Evolutionary conservation across 129 eudicot species (phyloP).

Genomic region (Daucus carota): DNA sequence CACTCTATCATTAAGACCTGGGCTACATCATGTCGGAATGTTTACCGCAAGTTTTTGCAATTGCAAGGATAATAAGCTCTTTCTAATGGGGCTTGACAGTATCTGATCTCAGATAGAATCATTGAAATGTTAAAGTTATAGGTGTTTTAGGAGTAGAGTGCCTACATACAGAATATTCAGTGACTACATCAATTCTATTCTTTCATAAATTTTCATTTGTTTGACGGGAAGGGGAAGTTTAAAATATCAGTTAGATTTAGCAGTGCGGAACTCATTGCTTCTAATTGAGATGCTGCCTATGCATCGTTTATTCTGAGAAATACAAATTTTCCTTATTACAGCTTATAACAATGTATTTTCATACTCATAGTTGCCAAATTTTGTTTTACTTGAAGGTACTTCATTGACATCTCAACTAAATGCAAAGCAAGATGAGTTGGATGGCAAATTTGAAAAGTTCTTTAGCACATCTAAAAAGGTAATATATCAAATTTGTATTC

Average conservation of each 20-base stretch:
- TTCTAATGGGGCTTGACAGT: background rate
- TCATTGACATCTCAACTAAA: constrained; percentile 45
- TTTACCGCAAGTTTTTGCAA: background rate
- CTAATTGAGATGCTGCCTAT: background rate
- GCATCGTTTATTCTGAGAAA: background rate
- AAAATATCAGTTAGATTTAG: background rate
- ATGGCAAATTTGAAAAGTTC: constrained; percentile 46
- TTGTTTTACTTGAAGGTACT: constrained; percentile 44
- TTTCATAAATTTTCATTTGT: background rate
- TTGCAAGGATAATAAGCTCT: background rate
- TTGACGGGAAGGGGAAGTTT: background rate
- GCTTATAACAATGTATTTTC: background rate
- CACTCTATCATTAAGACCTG: background rate
- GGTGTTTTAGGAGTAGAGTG: background rate
- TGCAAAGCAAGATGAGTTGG: constrained; percentile 60
- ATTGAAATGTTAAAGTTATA: background rate
- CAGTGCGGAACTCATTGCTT: background rate
- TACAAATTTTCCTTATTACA: background rate
- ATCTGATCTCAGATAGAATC: background rate
- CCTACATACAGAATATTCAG: too few species aligned
- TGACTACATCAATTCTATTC: too few species aligned
- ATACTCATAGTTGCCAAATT: background rate
- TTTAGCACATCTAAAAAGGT: constrained; percentile 66
- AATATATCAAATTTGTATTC: background rate
- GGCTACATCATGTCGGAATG: background rate